Base-by-base conservation (phyloP, 2,329 filamentous ascomycete genomes). In the Endothia cerciana region DNA sequence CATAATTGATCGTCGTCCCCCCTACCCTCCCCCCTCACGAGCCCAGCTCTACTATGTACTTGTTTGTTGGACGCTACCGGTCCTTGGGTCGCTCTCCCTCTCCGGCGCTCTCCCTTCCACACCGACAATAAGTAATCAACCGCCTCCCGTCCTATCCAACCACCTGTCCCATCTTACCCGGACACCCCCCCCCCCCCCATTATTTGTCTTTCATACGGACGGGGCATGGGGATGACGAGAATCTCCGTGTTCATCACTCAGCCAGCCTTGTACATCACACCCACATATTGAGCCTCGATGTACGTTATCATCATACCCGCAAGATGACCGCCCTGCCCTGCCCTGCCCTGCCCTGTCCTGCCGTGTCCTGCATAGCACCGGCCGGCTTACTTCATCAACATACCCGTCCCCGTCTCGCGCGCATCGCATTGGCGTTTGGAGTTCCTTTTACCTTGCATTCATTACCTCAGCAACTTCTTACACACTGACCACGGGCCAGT, bases 351-450 rank as follows among this genome's bases (percentile, higher is more conserved):
- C n/a, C 22, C 17, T 15, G 60, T 15, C 36, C 22, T 55, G 53
- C 15, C 43, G 19, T 41, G 33, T 10, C 38, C 17, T 25, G 17
- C 30, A 56, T 8, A 25, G 36, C 19, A 25, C n/a, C 28, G 33
- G 33, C 33, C 19, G 57, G 66, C 66, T 64, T 66, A 68, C 66
- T 62, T 68, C 66, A 68, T 63, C 64, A 66, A 30, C 43, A 65
- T n/a, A 59, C 55, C 64, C 55, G 60, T 49, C 60, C 59, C 51
- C 60, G 40, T 36, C 60, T 45, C 28, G 6, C 33, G 10, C 49
- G 22, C 38, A 13, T 53, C 17, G 45, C 47, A 53, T 62, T 45
- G 57, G 38, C 57, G 40, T 19, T 41, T 15, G 36, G 22, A 30
- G n/a, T n/a, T n/a, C 28, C 40, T 19, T 10, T 30, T 38, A n/a